Conservation (phyloP, 2,329 filamentous ascomycete genomes). For the Zymoseptoria tritici region DNA sequence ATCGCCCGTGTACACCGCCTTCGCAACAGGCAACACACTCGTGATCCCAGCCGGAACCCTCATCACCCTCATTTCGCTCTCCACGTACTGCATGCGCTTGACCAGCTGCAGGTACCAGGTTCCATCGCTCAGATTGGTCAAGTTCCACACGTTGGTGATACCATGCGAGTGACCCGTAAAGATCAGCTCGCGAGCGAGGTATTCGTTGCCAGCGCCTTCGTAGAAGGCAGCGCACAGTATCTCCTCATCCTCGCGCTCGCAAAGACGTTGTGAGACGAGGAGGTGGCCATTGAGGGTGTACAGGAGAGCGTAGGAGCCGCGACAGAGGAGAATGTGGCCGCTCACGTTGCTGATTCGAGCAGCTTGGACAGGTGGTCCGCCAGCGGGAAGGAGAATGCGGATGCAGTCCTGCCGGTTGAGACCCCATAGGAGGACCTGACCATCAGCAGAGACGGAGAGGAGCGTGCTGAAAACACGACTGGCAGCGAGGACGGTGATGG, state of each 20-base stretch:
- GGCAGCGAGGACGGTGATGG: slow-evolving; percentile 74
- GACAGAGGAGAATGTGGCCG: slow-evolving; percentile 81
- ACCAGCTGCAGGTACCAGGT: slow-evolving; percentile 72
- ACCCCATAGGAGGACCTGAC: slow-evolving; percentile 85
- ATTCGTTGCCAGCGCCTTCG: slow-evolving; percentile 83
- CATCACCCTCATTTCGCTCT: slow-evolving; percentile 60
- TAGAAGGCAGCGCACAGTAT: slow-evolving; percentile 85
- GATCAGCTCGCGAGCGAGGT: slow-evolving; percentile 76
- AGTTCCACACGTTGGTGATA: slow-evolving; percentile 67
- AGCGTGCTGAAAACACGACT: slow-evolving; percentile 85
- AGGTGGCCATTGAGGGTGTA: slow-evolving; percentile 84
- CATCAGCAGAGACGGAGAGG: slow-evolving; percentile 73
- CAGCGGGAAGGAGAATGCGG: slow-evolving; percentile 37
- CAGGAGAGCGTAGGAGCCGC: slow-evolving; percentile 64
- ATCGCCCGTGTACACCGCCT: slow-evolving; percentile 85
- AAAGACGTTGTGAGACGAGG: slow-evolving; percentile 75
- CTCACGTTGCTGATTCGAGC: slow-evolving; percentile 84
- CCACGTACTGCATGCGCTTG: slow-evolving; percentile 72
- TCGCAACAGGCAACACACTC: slow-evolving; percentile 75
- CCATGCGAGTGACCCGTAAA: slow-evolving; percentile 85
- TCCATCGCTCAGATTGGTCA: slow-evolving; percentile 48
- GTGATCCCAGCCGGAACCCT: slow-evolving; percentile 66
- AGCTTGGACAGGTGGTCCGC: slow-evolving; percentile 57
- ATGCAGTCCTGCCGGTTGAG: slow-evolving; percentile 85
- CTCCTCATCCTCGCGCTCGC: slow-evolving; percentile 56